Evolutionary conservation across 257 asterid genomes (phyloP).

Genomic region (Verbena officinalis): DNA sequence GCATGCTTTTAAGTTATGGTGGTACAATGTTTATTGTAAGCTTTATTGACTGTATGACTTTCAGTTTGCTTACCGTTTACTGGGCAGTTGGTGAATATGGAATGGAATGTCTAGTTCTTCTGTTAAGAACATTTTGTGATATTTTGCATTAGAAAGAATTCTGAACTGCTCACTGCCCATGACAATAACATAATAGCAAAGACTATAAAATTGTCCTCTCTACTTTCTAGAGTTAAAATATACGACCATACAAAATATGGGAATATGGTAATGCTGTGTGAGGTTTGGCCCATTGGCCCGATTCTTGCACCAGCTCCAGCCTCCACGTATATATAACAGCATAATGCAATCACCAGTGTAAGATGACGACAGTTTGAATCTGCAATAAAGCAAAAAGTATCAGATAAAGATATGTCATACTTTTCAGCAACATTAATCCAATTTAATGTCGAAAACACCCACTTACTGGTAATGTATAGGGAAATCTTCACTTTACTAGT

Average conservation of each 20-base stretch:
- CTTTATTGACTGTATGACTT: slow-evolving; percentile 21
- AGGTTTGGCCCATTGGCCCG: neutral
- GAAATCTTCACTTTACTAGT: neutral
- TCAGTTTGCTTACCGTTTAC: slow-evolving; percentile 25
- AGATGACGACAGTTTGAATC: neutral
- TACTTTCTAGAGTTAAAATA: too few species aligned
- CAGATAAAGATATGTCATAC: neutral
- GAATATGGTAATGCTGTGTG: too few species aligned
- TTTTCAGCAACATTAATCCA: neutral
- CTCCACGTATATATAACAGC: neutral
- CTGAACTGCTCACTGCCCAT: too few species aligned
- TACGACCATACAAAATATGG: neutral
- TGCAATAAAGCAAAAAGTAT: neutral
- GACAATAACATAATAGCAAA: too few species aligned
- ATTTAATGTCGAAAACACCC: neutral
- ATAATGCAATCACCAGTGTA: too few species aligned
- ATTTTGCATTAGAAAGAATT: slow-evolving; percentile 4
- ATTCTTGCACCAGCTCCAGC: neutral
- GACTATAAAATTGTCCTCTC: too few species aligned
- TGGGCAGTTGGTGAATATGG: slow-evolving; percentile 9
- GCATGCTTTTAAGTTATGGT: slow-evolving; percentile 32
- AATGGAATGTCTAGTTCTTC: slow-evolving; percentile 19
- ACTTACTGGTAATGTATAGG: neutral
- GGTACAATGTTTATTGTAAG: slow-evolving; percentile 16
- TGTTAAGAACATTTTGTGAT: slow-evolving; percentile 10